phyloP scores from a whole-genome alignment of 2,329 filamentous ascomycete genomes.

The Alternaria postmessia region DNA sequence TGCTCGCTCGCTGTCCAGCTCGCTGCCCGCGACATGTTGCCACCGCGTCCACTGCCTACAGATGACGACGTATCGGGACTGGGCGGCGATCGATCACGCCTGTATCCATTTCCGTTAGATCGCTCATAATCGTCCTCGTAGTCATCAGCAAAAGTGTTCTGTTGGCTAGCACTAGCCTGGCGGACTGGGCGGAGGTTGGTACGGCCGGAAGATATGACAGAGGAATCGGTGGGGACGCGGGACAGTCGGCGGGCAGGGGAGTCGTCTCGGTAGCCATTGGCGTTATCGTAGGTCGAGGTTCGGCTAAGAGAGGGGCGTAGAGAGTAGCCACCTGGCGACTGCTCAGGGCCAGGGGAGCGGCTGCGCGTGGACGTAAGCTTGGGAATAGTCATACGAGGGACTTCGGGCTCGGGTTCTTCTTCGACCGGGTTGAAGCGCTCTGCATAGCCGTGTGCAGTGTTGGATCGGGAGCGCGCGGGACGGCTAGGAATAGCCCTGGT shows the following conservation, averaged over 20 bases:
- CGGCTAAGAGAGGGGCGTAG: constrained; percentile 60
- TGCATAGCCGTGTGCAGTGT: constrained; percentile 69
- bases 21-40: constrained; percentile 59
- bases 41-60: constrained; percentile 52
- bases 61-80: constrained; percentile 58
- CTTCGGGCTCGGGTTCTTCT: constrained; percentile 63
- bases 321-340: constrained; percentile 43
- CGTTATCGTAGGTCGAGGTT: constrained; percentile 66
- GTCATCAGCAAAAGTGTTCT: constrained; percentile 47
- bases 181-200: constrained; percentile 56
- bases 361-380: constrained; percentile 53
- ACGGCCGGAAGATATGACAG: constrained; percentile 58
- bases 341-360: constrained; percentile 49
- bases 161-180: constrained; percentile 40
- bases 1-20: constrained; percentile 55
- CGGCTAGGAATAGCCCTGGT: constrained; percentile 46
- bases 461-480: constrained; percentile 65
- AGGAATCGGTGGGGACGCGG: constrained; percentile 64
- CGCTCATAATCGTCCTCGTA: constrained; percentile 46
- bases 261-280: constrained; percentile 61
- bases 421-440: constrained; percentile 66
- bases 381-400: constrained; percentile 57
- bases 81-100: constrained; percentile 60
- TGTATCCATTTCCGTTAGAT: constrained; percentile 37
- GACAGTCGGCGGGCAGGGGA: constrained; percentile 60